These are phyloP conservation scores for Rubus parviflorus DNA, from an alignment of 306 rosid species.

Conservation along the genomic window DNA sequence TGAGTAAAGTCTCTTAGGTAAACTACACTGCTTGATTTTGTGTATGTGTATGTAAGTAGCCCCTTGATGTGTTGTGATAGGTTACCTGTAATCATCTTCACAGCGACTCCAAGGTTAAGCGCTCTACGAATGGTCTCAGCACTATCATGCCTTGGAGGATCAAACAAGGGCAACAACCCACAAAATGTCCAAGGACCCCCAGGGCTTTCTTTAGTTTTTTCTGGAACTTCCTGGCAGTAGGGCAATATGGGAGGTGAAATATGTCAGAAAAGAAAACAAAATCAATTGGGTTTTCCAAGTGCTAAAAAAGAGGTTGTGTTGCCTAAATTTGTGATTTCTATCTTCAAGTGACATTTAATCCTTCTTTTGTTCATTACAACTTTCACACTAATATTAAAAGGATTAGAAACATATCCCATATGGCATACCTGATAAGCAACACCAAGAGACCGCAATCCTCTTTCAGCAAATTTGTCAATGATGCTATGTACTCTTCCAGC, in stretches of 20 bases:
- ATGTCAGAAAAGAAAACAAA: constrained; percentile 22
- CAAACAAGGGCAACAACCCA: constrained; percentile 86
- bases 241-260: constrained; percentile 2
- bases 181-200: constrained; percentile 88
- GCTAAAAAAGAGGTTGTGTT: constrained; percentile 9
- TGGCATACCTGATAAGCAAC: constrained; percentile 71
- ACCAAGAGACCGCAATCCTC: constrained; percentile 85
- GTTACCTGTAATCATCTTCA: constrained; percentile 91
- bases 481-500: constrained; percentile 63
- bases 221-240: constrained; percentile 64
- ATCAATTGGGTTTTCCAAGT: constrained; percentile 1
- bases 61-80: not conserved
- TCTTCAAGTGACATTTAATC: constrained; percentile 7
- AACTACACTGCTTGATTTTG: not conserved
- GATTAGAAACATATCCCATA: constrained; percentile 15
- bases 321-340: not conserved
- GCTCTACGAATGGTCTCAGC: constrained; percentile 91
- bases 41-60: not conserved
- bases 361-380: constrained; percentile 12
- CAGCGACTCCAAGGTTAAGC: constrained; percentile 81
- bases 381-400: constrained; percentile 11
- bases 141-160: constrained; percentile 91
- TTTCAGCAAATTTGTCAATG: constrained; percentile 86
- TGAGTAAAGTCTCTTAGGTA: not conserved
- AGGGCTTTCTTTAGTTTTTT: constrained; percentile 63